These are phyloP conservation scores for Chaetomium strumarium DNA, from an alignment of 2,329 filamentous ascomycete genomes.

Conservation along the genomic window DNA sequence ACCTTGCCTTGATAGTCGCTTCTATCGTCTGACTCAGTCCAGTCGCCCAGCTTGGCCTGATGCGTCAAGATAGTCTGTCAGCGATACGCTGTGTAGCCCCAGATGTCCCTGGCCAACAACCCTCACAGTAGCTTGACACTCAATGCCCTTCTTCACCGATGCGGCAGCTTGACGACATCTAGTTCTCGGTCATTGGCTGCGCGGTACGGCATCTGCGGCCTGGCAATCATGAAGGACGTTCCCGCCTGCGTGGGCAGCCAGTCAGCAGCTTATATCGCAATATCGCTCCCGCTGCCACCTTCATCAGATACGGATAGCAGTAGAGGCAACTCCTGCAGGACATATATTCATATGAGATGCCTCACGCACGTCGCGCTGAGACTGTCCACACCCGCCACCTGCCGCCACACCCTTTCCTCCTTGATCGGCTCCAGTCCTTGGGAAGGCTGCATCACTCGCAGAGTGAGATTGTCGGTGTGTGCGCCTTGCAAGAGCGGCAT, in stretches of 20 bases:
- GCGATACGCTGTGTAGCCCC: conserved; percentile 1
- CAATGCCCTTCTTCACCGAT: conserved; percentile 10
- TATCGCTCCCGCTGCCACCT: conserved; percentile 19
- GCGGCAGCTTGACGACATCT: conserved; percentile 11
- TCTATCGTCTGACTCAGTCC: too few relatives aligned
- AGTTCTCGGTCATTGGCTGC: conserved; percentile 10
- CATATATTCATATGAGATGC: not conserved
- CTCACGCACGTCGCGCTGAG: not conserved
- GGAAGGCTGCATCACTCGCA: not conserved
- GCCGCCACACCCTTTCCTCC: conserved; percentile 11
- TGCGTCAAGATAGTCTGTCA: not conserved
- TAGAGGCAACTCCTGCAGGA: conserved; percentile 15
- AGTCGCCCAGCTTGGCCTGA: too few relatives aligned
- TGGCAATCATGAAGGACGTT: conserved; percentile 15
- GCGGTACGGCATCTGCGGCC: conserved; percentile 15
- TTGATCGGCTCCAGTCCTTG: not conserved
- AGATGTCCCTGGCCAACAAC: not conserved
- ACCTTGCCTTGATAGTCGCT: too few relatives aligned
- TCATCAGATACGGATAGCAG: conserved; percentile 15
- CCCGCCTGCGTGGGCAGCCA: conserved; percentile 20
- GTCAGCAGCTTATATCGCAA: conserved; percentile 24
- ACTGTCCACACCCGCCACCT: conserved; percentile 3
- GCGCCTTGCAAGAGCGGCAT: conserved; percentile 6
- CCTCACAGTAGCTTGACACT: not conserved
- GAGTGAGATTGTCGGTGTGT: not conserved